phyloP scores from a whole-genome alignment of 2,329 filamentous ascomycete genomes.

The Venturia oleaginea region DNA sequence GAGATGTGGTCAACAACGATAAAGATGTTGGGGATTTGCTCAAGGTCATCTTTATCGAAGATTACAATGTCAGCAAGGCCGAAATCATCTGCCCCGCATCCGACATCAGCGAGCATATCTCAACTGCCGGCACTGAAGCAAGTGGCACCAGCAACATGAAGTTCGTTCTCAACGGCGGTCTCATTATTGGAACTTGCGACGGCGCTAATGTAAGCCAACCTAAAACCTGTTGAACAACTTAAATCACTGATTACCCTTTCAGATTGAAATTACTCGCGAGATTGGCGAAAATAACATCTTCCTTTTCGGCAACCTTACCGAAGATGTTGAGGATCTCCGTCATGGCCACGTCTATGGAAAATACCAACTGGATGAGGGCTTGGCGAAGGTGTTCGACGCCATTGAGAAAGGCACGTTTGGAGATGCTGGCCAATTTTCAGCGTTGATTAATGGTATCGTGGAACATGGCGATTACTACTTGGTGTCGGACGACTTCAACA shows the following conservation, averaged over 20 bases:
- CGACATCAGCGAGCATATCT: conserved; percentile 97
- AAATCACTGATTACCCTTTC: neutral
- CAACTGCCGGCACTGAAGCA: conserved; percentile 87
- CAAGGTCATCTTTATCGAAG: conserved; percentile 94
- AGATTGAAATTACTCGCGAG: conserved; percentile 96
- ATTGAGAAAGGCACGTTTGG: conserved; percentile 80
- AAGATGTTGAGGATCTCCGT: conserved; percentile 93
- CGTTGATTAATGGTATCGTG: conserved; percentile 73
- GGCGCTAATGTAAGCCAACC: conserved; percentile 76
- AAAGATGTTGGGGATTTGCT: conserved; percentile 84
- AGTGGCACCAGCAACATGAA: conserved; percentile 98
- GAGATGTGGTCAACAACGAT: conserved; percentile 84
- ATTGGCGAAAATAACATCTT: conserved; percentile 97
- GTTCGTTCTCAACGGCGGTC: conserved; percentile 91
- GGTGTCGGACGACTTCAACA: conserved; percentile 94
- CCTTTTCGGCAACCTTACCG: conserved; percentile 90
- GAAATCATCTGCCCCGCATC: conserved; percentile 93
- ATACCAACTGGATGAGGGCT: conserved; percentile 66
- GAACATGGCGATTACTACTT: conserved; percentile 97
- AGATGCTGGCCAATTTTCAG: conserved; percentile 66
- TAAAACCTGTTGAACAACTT: neutral
- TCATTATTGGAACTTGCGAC: conserved; percentile 97
- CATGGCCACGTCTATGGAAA: conserved; percentile 79
- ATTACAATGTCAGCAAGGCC: conserved; percentile 99
- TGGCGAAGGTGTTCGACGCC: conserved; percentile 71